Conservation (phyloP, 352 stramenopile genomes). For the Pythium myriotylum region DNA sequence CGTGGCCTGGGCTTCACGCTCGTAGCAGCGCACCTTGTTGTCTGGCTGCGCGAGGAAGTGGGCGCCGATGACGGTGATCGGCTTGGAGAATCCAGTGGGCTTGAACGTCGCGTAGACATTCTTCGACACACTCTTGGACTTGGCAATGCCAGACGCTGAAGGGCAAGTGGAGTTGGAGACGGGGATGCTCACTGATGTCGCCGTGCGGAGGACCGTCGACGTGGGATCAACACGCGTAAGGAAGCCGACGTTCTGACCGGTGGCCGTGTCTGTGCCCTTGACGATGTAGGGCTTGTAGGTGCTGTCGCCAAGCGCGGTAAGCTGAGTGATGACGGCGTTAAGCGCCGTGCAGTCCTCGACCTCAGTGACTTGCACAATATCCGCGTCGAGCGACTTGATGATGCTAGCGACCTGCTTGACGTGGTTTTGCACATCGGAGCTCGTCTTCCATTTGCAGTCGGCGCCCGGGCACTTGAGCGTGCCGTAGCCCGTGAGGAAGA, state of each 20-base stretch:
- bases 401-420: too few species aligned
- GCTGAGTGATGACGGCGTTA: conserved; percentile 54
- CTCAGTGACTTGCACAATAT: too few species aligned
- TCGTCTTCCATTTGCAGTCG: too few species aligned
- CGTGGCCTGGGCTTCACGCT: conserved; percentile 67
- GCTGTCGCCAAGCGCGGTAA: conserved; percentile 47
- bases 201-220: conserved; percentile 47
- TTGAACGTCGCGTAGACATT: conserved; percentile 78
- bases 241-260: conserved; percentile 67
- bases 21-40: conserved; percentile 54
- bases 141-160: conserved; percentile 37
- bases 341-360: too few species aligned
- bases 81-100: conserved; percentile 61
- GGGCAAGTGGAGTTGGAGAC: conserved; percentile 63
- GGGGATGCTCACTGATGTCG: conserved; percentile 34
- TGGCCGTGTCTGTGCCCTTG: conserved; percentile 57
- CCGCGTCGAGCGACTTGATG: too few species aligned
- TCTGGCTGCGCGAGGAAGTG: conserved; percentile 70
- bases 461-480: too few species aligned
- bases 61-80: conserved; percentile 63
- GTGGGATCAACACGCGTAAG: conserved; percentile 66
- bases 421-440: too few species aligned
- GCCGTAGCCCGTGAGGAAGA: too few species aligned
- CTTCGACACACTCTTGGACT: conserved; percentile 62
- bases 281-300: conserved; percentile 72